Conservation (phyloP, 306 rosid genomes). For the Castanea sativa region DNA sequence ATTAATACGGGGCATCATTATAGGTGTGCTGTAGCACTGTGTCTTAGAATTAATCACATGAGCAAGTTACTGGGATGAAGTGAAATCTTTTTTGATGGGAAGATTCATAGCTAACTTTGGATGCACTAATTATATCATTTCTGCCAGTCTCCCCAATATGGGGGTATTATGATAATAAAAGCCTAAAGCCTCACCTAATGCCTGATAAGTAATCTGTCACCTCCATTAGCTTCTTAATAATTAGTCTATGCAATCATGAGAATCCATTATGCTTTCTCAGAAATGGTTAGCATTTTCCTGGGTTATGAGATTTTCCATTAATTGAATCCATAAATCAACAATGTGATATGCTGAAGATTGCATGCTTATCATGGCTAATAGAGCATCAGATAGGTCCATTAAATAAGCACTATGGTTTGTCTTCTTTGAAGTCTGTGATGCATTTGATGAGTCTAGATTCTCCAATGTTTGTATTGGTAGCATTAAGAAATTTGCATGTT, state of each 20-base stretch:
- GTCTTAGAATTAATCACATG: neutral
- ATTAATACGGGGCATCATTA: neutral
- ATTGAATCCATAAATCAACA: neutral
- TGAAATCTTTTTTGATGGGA: neutral
- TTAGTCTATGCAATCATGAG: neutral
- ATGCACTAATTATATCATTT: neutral
- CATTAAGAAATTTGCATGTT: neutral
- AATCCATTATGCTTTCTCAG: neutral
- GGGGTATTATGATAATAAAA: neutral
- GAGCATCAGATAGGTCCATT: neutral
- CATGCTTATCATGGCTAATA: neutral
- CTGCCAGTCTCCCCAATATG: neutral
- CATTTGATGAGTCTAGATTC: neutral
- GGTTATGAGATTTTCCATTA: neutral
- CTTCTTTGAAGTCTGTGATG: neutral
- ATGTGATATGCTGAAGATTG: neutral
- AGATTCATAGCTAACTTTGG: neutral
- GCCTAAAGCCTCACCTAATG: neutral
- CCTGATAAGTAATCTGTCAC: neutral
- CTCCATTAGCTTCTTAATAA: neutral
- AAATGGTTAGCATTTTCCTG: neutral
- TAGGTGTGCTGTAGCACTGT: neutral
- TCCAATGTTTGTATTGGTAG: neutral
- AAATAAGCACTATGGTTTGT: neutral
- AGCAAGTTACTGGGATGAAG: neutral